These are phyloP conservation scores for Corynespora cassiicola DNA, from an alignment of 2,329 filamentous ascomycete genomes.

Conservation along the genomic window DNA sequence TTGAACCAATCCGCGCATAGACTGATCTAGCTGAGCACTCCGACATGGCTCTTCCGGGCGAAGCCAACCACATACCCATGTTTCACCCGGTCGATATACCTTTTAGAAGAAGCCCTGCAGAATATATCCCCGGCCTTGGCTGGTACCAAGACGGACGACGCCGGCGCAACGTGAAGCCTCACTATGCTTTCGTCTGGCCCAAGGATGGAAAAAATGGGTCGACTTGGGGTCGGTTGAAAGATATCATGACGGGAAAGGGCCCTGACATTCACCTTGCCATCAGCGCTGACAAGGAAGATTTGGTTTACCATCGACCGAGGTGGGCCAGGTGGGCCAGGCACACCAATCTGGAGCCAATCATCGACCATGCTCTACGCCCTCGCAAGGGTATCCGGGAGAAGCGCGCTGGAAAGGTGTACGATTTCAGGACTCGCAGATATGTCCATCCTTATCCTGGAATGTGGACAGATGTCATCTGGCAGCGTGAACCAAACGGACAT, in stretches of 20 bases:
- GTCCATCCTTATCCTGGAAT: conserved; percentile 23
- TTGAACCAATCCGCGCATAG: too few species aligned
- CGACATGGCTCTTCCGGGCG: too few species aligned
- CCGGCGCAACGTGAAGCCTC: conserved; percentile 34
- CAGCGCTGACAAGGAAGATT: conserved; percentile 44
- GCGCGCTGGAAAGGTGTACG: conserved; percentile 35
- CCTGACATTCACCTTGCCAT: conserved; percentile 54
- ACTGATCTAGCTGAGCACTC: too few species aligned
- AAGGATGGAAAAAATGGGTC: conserved; percentile 50
- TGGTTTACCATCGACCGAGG: conserved; percentile 46
- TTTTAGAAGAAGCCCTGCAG: conserved; percentile 22
- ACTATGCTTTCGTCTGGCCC: conserved; percentile 53
- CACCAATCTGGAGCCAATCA: conserved; percentile 33
- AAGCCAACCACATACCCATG: too few species aligned
- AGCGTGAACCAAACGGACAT: conserved; percentile 24
- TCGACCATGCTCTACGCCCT: conserved; percentile 17
- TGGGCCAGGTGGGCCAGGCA: conserved; percentile 46
- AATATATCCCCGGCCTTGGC: conserved; percentile 23
- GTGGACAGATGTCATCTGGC: conserved; percentile 44
- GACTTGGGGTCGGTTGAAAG: conserved; percentile 49
- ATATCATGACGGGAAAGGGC: conserved; percentile 49
- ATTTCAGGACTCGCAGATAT: conserved; percentile 45
- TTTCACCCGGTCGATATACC: conserved; percentile 14
- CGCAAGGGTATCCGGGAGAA: conserved; percentile 7
- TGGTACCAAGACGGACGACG: conserved; percentile 34